Base-by-base conservation (phyloP, 78 protist species). In the Trichosphaerium sp. region DNA sequence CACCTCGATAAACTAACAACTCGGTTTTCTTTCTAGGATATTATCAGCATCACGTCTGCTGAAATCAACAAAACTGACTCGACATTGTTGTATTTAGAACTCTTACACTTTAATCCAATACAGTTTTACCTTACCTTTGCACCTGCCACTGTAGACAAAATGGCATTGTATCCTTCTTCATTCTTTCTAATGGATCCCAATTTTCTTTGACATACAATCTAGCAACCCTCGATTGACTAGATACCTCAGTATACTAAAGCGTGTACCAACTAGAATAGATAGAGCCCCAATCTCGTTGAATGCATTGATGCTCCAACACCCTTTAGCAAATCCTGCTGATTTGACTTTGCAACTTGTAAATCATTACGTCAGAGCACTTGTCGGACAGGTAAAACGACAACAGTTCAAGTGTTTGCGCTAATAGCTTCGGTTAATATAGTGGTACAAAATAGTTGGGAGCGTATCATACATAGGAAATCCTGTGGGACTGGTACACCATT, bases 251-350 rank as follows among this genome's bases (percentile, higher is more conserved):
- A n/a, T n/a, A n/a, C n/a, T n/a, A n/a, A n/a, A n/a, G n/a, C n/a
- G n/a, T n/a, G n/a, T n/a, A n/a, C n/a, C 61, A n/a, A n/a, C n/a
- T n/a, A 71, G 65, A 43, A 49, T 80, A 38, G 86, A 80, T 23
- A 18, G 64, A 25, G 86, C 86, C 32, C 80, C 86, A 59, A 47
- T 80, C 18, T 29, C 49, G 32, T 71, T 77, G 5, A 80, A 74
- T 66, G 82, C 78, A 32, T 71, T 80, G 42, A 69, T 75, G 52
- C 72, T 74, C 69, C 82, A 77, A 42, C 82, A 80, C 31, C 82
- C 71, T 8, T 80, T 80, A 56, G 14, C 68, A 56, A 41, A 68
- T 80, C 1, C 28, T 66, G 8, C 8, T 2, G 34, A 14, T 8
- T 7, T 6, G 40, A 5, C 1, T 5, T 28, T 52, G 7, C 25